Percentiles rank a stretch among this genome's conserved stretches.
These are phyloP conservation scores for Camelina hispida DNA, from an alignment of 345 rosid species.

Conservation along the genomic window DNA sequence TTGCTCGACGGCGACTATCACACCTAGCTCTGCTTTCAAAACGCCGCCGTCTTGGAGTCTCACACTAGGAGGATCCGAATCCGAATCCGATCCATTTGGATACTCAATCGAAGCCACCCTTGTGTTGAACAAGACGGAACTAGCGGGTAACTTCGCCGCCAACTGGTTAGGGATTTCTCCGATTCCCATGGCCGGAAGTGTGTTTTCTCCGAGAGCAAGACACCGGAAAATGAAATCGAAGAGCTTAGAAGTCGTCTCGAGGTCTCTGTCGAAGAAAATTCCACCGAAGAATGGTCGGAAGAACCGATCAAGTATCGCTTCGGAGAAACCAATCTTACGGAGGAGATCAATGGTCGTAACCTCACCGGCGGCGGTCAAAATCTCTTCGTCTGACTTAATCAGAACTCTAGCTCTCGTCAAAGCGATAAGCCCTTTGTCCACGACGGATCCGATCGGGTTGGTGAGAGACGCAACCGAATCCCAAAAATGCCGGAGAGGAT, in stretches of 20 bases:
- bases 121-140: conserved; percentile 58
- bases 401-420: conserved; percentile 64
- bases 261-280: conserved; percentile 79
- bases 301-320: conserved; percentile 59
- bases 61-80: conserved; percentile 47
- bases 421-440: conserved; percentile 79
- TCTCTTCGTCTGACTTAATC: conserved; percentile 61
- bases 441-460: conserved; percentile 80
- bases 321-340: conserved; percentile 69
- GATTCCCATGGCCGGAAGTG: conserved; percentile 83
- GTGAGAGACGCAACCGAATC: conserved; percentile 68
- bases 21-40: conserved; percentile 63
- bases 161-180: conserved; percentile 75
- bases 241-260: conserved; percentile 80
- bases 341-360: conserved; percentile 59
- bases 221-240: conserved; percentile 86
- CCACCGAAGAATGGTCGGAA: conserved; percentile 93
- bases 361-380: conserved; percentile 58
- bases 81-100: conserved; percentile 36
- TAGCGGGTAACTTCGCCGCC: conserved; percentile 59
- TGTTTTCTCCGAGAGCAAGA: conserved; percentile 89
- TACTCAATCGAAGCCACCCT: conserved; percentile 61
- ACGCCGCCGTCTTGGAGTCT: conserved; percentile 59
- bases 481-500: conserved; percentile 76
- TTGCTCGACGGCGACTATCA: conserved; percentile 84